Percentiles rank a stretch among this genome's conserved stretches.
Conservation (phyloP, 805 yeast species). For the Barnettozyma sp. region DNA sequence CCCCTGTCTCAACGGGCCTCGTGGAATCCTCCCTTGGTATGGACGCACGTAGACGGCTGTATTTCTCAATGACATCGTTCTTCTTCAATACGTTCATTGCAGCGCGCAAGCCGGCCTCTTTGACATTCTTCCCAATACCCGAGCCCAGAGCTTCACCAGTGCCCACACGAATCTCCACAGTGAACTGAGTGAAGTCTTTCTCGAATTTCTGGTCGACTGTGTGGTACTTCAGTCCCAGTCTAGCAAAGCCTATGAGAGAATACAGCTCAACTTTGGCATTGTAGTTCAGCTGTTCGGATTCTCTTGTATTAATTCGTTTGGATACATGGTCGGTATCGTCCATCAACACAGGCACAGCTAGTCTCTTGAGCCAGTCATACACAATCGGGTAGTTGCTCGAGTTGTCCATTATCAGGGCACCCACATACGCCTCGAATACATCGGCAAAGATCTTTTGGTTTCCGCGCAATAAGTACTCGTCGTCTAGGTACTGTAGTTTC, state of each 20-base stretch:
- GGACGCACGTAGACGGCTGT: conserved; percentile 47
- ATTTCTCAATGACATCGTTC: conserved; percentile 54
- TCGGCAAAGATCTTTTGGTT: conserved; percentile 76
- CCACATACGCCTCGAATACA: conserved; percentile 89
- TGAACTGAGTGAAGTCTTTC: conserved; percentile 34
- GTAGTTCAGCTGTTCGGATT: conserved; percentile 35
- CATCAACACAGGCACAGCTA: conserved; percentile 42
- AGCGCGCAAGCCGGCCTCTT: conserved; percentile 78
- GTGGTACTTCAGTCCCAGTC: conserved; percentile 47
- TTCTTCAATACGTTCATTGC: conserved; percentile 74
- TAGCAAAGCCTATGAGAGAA: conserved; percentile 71
- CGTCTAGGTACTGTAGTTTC: conserved; percentile 43
- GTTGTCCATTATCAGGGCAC: conserved; percentile 66
- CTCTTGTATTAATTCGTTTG: conserved; percentile 4
- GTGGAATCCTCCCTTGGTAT: conserved; percentile 35
- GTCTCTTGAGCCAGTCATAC: conserved; percentile 47
- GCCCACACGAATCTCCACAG: conserved; percentile 60
- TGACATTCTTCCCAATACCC: conserved; percentile 63
- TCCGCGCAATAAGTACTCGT: conserved; percentile 42
- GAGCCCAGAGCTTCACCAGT: conserved; percentile 57
- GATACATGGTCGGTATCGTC: conserved; percentile 12
- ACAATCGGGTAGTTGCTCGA: conserved; percentile 40
- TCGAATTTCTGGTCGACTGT: conserved; percentile 36
- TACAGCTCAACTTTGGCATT: conserved; percentile 77
- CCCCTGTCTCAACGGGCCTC: conserved; percentile 3